phyloP scores from a whole-genome alignment of 2,329 filamentous ascomycete species.

The Cercospora sp. region DNA sequence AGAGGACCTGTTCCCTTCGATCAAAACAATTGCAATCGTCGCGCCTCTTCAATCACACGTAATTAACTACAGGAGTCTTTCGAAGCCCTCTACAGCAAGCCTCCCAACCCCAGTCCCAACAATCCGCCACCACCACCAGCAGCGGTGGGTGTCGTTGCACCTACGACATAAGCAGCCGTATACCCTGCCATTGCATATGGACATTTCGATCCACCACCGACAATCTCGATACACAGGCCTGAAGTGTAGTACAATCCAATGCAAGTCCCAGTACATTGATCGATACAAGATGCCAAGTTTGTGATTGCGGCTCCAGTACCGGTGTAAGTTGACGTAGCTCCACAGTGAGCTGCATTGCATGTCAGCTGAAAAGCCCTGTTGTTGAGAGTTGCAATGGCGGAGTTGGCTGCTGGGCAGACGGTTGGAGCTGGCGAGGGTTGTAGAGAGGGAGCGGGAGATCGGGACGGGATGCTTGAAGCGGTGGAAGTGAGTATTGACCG shows the following conservation, averaged over 20 bases:
- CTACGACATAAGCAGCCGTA: background rate
- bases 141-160: background rate
- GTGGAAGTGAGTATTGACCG: background rate
- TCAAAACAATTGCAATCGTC: too few relatives aligned
- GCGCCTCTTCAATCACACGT: too few relatives aligned
- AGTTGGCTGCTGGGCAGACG: background rate
- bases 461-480: background rate
- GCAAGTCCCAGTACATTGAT: background rate
- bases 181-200: background rate
- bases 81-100: background rate
- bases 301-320: conserved; percentile 3
- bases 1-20: too few relatives aligned
- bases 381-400: background rate
- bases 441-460: background rate
- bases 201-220: background rate
- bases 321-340: background rate
- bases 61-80: too few relatives aligned
- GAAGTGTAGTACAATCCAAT: conserved; percentile 1
- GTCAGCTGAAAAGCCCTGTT: background rate
- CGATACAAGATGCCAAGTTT: conserved; percentile 4
- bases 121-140: background rate
- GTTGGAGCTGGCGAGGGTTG: background rate
- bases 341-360: background rate
- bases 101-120: background rate
- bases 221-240: conserved; percentile 3